These are phyloP conservation scores for Heteromeles arbutifolia DNA, from an alignment of 306 rosid species.

Conservation along the genomic window DNA sequence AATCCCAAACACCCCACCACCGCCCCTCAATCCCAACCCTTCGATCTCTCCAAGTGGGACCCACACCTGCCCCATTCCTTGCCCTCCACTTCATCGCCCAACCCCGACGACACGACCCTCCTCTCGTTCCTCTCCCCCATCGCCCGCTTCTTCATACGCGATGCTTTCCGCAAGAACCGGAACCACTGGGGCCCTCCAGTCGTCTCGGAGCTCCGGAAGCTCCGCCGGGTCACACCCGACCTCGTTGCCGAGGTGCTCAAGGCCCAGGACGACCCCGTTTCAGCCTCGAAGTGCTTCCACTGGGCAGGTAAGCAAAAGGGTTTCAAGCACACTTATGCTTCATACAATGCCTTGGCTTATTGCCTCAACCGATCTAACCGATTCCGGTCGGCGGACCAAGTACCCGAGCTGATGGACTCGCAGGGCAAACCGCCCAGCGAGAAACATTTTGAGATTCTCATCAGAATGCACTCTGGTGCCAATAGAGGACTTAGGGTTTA, in stretches of 20 bases:
- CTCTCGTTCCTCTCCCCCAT: constrained; percentile 60
- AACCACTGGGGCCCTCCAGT: constrained; percentile 54
- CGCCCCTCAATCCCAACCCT: constrained; percentile 14
- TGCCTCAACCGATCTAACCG: constrained; percentile 56
- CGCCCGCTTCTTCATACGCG: constrained; percentile 60
- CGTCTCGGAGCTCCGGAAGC: constrained; percentile 62
- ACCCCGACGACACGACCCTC: constrained; percentile 7
- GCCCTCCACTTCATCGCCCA: neutral
- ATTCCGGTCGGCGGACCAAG: constrained; percentile 53
- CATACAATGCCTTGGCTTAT: constrained; percentile 66
- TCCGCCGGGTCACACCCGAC: constrained; percentile 61
- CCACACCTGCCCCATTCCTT: constrained; percentile 39
- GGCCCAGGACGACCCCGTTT: constrained; percentile 35
- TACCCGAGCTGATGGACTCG: constrained; percentile 71
- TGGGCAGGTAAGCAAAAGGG: constrained; percentile 79
- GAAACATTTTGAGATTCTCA: constrained; percentile 80
- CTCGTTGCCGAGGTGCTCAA: constrained; percentile 78
- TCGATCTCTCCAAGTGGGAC: constrained; percentile 62
- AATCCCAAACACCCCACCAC: constrained; percentile 13
- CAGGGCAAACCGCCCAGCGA: constrained; percentile 81
- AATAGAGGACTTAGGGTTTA: constrained; percentile 66
- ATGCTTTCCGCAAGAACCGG: constrained; percentile 53
- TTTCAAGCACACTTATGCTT: constrained; percentile 54
- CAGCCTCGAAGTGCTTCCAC: constrained; percentile 67
- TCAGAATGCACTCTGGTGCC: constrained; percentile 68